Conservation (phyloP, 2,329 filamentous ascomycete genomes). For the Colletotrichum sp. region DNA sequence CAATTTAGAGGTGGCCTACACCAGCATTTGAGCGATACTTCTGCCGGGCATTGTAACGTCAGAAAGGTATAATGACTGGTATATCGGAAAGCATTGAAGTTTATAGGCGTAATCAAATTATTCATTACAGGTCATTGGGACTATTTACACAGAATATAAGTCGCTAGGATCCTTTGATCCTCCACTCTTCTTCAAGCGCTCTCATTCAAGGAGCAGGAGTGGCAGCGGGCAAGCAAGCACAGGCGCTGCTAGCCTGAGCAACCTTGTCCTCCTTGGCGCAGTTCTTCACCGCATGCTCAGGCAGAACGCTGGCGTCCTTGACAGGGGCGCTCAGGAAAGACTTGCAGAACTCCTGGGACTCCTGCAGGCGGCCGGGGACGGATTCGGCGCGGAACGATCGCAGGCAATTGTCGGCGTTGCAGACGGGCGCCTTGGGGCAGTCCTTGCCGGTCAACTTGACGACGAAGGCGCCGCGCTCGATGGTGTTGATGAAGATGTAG, state of each 20-base stretch:
- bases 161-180: not conserved
- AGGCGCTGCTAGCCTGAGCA: conserved; percentile 25
- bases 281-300: conserved; percentile 24
- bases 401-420: conserved; percentile 42
- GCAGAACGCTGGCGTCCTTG: conserved; percentile 24
- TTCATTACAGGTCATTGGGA: not conserved
- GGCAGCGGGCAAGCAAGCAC: conserved; percentile 27
- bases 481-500: conserved; percentile 56
- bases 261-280: conserved; percentile 25
- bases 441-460: conserved; percentile 40
- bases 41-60: not conserved
- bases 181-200: not conserved
- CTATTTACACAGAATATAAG: not conserved
- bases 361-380: conserved; percentile 34
- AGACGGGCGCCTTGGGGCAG: conserved; percentile 24
- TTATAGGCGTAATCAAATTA: not conserved
- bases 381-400: conserved; percentile 39
- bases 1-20: not conserved
- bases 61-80: rapidly evolving
- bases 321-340: conserved; percentile 19
- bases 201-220: conserved; percentile 11
- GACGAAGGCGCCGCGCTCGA: conserved; percentile 55
- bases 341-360: conserved; percentile 37
- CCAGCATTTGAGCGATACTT: not conserved
- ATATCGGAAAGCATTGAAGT: not conserved